These are phyloP conservation scores for Elasticomyces elasticus DNA, from an alignment of 495 filamentous ascomycete genomes.

Conservation along the genomic window DNA sequence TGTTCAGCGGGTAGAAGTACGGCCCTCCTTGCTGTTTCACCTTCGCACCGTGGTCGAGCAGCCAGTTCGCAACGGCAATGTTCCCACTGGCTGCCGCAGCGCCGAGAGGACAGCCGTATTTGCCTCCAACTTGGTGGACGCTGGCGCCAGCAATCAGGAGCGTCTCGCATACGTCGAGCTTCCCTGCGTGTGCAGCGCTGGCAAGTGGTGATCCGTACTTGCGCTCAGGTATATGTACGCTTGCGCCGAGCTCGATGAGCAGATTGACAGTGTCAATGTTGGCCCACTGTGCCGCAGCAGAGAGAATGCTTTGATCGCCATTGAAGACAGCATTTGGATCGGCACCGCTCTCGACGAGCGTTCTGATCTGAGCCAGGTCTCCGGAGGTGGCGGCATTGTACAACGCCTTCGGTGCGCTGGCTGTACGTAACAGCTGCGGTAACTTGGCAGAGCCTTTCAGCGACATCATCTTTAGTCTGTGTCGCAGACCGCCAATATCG, in stretches of 20 bases:
- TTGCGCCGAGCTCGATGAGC: slow-evolving; percentile 3
- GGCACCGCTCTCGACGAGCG: slow-evolving; percentile 1
- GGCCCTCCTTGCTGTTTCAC: not conserved
- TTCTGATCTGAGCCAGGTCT: not conserved
- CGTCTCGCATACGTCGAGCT: not conserved
- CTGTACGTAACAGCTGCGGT: not conserved
- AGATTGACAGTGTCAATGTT: slow-evolving; percentile 2
- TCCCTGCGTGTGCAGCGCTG: not conserved
- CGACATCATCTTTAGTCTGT: slow-evolving; percentile 7
- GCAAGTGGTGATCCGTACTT: slow-evolving; percentile 1
- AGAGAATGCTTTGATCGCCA: slow-evolving; percentile 5
- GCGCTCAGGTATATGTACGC: not conserved
- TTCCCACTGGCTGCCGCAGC: slow-evolving; percentile 7
- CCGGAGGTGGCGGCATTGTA: slow-evolving; percentile 7
- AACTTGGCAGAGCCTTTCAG: slow-evolving; percentile 3
- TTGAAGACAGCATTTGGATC: not conserved
- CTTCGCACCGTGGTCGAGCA: slow-evolving; percentile 11
- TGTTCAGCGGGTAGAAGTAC: not conserved
- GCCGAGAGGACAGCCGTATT: slow-evolving; percentile 10
- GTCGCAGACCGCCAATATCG: slow-evolving; percentile 6
- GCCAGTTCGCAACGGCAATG: not conserved
- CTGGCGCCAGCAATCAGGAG: slow-evolving; percentile 5
- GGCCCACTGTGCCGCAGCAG: slow-evolving; percentile 1
- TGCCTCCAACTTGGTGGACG: slow-evolving; percentile 1
- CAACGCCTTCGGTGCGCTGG: not conserved